Percentiles rank a stretch among this genome's conserved stretches.
phyloP scores from a whole-genome alignment of 1,284 basidiomycete species.

The Irpex rosettiformis region DNA sequence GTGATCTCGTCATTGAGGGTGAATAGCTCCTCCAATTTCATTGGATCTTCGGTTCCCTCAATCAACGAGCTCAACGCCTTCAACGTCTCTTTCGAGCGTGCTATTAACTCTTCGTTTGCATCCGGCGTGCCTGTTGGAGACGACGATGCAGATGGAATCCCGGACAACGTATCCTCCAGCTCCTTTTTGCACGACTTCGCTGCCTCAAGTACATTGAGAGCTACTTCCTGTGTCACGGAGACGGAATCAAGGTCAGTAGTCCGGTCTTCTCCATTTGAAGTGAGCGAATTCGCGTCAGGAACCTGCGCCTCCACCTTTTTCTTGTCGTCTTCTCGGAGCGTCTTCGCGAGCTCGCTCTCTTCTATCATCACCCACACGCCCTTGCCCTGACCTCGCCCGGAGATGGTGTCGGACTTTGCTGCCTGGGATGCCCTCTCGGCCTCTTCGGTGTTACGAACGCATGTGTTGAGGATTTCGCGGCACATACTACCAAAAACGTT shows the following conservation, averaged over 20 bases:
- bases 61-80: constrained; percentile 59
- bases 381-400: constrained; percentile 46
- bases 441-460: constrained; percentile 89
- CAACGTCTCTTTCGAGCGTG: constrained; percentile 42
- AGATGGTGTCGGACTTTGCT: constrained; percentile 23
- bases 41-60: constrained; percentile 54
- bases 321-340: constrained; percentile 57
- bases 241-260: constrained; percentile 23
- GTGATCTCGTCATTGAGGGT: constrained; percentile 71
- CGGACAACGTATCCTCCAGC: constrained; percentile 43
- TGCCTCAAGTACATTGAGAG: constrained; percentile 46
- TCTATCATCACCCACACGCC: constrained; percentile 80
- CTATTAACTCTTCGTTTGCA: constrained; percentile 28
- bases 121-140: constrained; percentile 22
- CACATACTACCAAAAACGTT: constrained; percentile 49
- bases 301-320: constrained; percentile 47
- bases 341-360: constrained; percentile 72
- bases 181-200: constrained; percentile 45
- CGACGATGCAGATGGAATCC: constrained; percentile 33
- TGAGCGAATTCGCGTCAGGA: constrained; percentile 19
- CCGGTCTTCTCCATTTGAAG: constrained; percentile 16
- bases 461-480: constrained; percentile 75
- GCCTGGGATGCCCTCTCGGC: constrained; percentile 50
- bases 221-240: constrained; percentile 40
- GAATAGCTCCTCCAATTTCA: constrained; percentile 62